Evolutionary conservation across 2,329 filamentous ascomycete genomes (phyloP).

Genomic region (Neurospora sp.): DNA sequence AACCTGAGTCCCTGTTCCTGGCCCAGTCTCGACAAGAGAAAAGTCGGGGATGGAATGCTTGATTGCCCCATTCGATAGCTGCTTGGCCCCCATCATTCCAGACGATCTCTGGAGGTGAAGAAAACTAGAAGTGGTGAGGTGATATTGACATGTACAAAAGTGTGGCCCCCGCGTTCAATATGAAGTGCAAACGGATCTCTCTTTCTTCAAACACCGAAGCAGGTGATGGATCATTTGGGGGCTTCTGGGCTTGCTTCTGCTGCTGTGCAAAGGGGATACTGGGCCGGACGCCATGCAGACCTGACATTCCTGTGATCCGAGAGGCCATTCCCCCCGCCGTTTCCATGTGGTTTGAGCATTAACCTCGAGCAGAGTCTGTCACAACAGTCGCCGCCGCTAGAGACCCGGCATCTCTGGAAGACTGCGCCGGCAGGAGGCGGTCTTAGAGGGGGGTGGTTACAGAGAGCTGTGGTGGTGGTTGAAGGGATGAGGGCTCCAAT

Average conservation of each 20-base stretch:
- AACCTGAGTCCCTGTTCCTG: not conserved
- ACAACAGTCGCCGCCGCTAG: not conserved
- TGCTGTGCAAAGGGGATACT: not conserved
- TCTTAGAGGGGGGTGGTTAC: not conserved
- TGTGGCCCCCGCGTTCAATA: not conserved
- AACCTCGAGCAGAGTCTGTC: not conserved
- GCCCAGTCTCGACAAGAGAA: not conserved
- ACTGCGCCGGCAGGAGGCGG: not conserved
- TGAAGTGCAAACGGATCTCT: not conserved
- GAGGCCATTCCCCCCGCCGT: not conserved
- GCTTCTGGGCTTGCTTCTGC: not conserved
- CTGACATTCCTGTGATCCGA: not conserved
- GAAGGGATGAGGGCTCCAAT: not conserved
- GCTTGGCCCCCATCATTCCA: not conserved
- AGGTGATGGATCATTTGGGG: not conserved
- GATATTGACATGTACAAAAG: not conserved
- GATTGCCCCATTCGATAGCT: not conserved
- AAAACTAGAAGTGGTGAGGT: not conserved
- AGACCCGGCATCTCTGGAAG: not conserved
- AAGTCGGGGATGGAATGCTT: not conserved
- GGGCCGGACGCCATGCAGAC: not conserved
- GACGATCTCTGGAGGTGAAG: not conserved
- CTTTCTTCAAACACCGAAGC: not conserved
- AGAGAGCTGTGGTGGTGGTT: not conserved
- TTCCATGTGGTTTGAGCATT: not conserved